Percentiles rank a stretch among this genome's conserved stretches.
Evolutionary conservation across 371 early-diverging fungal genomes (phyloP).

Genomic region (Syncephalastrum racemosum): DNA sequence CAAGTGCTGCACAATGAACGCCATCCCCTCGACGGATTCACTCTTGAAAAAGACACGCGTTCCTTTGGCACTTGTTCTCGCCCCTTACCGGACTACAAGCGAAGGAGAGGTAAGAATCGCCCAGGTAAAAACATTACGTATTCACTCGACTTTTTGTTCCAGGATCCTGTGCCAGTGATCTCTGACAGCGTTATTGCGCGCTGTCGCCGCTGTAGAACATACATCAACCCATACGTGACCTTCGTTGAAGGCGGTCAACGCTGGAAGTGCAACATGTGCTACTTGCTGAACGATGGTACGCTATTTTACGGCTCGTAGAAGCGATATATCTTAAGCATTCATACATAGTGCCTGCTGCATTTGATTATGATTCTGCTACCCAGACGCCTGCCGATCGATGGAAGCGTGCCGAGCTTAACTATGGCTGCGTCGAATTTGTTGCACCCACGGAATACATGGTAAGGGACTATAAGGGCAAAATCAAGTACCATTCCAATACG

Average conservation of each 20-base stretch:
- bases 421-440: conserved; percentile 75
- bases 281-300: conserved; percentile 83
- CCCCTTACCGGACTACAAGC: conserved; percentile 74
- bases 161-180: conserved; percentile 82
- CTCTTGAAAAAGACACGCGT: conserved; percentile 82
- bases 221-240: conserved; percentile 94
- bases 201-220: conserved; percentile 93
- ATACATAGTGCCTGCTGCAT: conserved; percentile 63
- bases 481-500: not conserved
- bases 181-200: conserved; percentile 85
- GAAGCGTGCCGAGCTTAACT: conserved; percentile 69
- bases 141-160: not conserved
- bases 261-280: conserved; percentile 97
- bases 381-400: conserved; percentile 70
- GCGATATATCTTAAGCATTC: not conserved
- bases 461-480: not conserved
- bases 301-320: not conserved
- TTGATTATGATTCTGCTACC: conserved; percentile 74
- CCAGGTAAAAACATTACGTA: not conserved
- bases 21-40: conserved; percentile 80
- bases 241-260: conserved; percentile 92
- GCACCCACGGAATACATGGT: conserved; percentile 65
- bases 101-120: conserved; percentile 50
- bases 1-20: conserved; percentile 87
- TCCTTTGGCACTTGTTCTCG: conserved; percentile 86